Percentiles rank a stretch among this genome's conserved stretches.
phyloP scores from a whole-genome alignment of 257 asterid genomes.

The Coffea canephora region DNA sequence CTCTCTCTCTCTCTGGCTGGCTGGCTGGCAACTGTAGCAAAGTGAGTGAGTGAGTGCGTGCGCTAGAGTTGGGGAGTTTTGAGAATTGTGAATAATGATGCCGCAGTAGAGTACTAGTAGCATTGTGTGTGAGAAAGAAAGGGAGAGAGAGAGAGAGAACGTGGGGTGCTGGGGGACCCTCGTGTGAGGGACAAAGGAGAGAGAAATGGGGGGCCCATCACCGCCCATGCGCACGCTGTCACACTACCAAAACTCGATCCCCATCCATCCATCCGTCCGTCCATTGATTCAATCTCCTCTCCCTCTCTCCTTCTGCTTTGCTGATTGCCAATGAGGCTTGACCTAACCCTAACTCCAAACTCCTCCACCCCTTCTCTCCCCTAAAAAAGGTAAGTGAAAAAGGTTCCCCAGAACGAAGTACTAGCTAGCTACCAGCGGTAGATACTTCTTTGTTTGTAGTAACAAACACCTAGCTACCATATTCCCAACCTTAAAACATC shows the following conservation, averaged over 20 bases:
- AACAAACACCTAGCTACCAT: background rate
- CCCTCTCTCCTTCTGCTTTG: background rate
- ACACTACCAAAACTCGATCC: background rate
- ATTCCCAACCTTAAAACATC: background rate
- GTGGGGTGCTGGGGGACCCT: background rate
- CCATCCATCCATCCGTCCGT: background rate
- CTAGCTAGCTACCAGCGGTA: too few relatives aligned
- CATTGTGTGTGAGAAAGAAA: too few relatives aligned
- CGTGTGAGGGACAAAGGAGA: background rate
- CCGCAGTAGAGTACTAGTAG: too few relatives aligned
- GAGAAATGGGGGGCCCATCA: background rate
- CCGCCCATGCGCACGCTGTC: conserved; percentile 3
- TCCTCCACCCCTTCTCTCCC: background rate
- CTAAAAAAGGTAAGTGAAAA: background rate
- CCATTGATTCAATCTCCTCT: background rate
- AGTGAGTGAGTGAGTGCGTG: too few relatives aligned
- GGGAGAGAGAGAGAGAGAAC: background rate
- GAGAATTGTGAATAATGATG: too few relatives aligned
- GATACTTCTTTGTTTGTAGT: too few relatives aligned
- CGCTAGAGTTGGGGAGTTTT: too few relatives aligned
- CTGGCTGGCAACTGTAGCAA: too few relatives aligned
- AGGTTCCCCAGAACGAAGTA: background rate
- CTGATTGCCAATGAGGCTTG: background rate
- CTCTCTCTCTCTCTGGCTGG: background rate
- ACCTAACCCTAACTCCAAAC: background rate